phyloP scores from a whole-genome alignment of 1,139 yeast species.

The Suhomyces ambrosiae region DNA sequence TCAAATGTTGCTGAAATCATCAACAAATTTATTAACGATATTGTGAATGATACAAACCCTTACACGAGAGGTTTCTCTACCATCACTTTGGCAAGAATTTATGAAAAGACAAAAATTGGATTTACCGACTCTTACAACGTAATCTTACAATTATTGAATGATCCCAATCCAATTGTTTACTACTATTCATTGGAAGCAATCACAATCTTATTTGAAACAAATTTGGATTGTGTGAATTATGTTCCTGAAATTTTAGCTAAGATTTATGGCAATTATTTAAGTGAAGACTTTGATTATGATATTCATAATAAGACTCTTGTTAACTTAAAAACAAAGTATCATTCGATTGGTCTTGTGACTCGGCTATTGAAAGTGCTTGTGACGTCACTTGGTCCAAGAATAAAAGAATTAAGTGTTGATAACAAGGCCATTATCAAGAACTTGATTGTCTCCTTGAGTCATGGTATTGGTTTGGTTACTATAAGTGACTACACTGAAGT shows the following conservation, averaged over 20 bases:
- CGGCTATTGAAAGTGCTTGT: slow-evolving; percentile 34
- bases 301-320: slow-evolving; percentile 25
- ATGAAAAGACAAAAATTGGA: slow-evolving; percentile 40
- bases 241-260: slow-evolving; percentile 49
- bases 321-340: slow-evolving; percentile 34
- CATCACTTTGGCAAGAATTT: slow-evolving; percentile 61
- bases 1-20: slow-evolving; percentile 48
- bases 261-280: slow-evolving; percentile 50
- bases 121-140: slow-evolving; percentile 55
- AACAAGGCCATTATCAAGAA: slow-evolving; percentile 31
- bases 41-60: slow-evolving; percentile 61
- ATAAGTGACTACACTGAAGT: slow-evolving; percentile 32
- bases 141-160: slow-evolving; percentile 61
- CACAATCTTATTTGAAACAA: slow-evolving; percentile 55
- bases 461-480: slow-evolving; percentile 37
- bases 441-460: slow-evolving; percentile 33
- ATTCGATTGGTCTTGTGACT: slow-evolving; percentile 27
- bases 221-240: slow-evolving; percentile 50
- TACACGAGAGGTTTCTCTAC: slow-evolving; percentile 65
- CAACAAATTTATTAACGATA: slow-evolving; percentile 57
- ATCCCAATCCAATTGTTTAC: slow-evolving; percentile 86
- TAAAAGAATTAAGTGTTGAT: slow-evolving; percentile 26
- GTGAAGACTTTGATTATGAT: slow-evolving; percentile 50
- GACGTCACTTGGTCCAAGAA: slow-evolving; percentile 44
- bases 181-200: slow-evolving; percentile 69